Percentiles rank a stretch among this genome's conserved stretches.
These are phyloP conservation scores for Hagleromyces aurorensis DNA, from an alignment of 805 yeast genomes.

Conservation along the genomic window DNA sequence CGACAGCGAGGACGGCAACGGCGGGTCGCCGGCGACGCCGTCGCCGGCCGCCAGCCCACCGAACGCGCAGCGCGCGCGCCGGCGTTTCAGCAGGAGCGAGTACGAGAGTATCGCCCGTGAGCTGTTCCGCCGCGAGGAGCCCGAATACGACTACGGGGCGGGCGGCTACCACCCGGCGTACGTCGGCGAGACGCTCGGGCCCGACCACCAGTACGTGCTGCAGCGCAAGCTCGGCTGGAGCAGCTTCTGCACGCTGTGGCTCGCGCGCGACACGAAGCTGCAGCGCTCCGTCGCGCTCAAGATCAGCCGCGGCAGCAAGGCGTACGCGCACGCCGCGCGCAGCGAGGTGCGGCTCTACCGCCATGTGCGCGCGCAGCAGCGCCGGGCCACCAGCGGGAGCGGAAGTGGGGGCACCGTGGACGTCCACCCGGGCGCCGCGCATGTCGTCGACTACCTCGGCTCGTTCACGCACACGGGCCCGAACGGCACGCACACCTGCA, in stretches of 20 bases:
- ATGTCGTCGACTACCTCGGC: conserved; percentile 47
- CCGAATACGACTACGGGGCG: conserved; percentile 41
- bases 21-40: too few species aligned
- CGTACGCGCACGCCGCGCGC: conserved; percentile 53
- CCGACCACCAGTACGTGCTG: conserved; percentile 37
- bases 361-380: conserved; percentile 22
- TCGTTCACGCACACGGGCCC: conserved; percentile 52
- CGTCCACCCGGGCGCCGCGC: conserved; percentile 43
- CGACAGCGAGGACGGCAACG: too few species aligned
- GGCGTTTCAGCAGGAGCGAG: too few species aligned
- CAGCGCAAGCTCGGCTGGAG: conserved; percentile 64
- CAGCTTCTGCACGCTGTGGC: conserved; percentile 66
- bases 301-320: conserved; percentile 46
- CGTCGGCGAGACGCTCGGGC: conserved; percentile 47
- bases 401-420: conserved; percentile 42
- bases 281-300: conserved; percentile 52
- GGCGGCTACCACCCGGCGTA: conserved; percentile 63
- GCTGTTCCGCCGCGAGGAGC: conserved; percentile 33
- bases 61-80: too few species aligned
- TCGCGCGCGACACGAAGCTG: conserved; percentile 37
- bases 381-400: too few species aligned
- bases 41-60: too few species aligned
- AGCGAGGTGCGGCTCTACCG: conserved; percentile 52
- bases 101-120: background rate
- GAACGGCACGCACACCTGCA: conserved; percentile 55